Evolutionary conservation across 768 basidiomycete species (phyloP), one percentile per base, ranked within the genome.

Genomic region (Leccinum subgranulosum): DNA sequence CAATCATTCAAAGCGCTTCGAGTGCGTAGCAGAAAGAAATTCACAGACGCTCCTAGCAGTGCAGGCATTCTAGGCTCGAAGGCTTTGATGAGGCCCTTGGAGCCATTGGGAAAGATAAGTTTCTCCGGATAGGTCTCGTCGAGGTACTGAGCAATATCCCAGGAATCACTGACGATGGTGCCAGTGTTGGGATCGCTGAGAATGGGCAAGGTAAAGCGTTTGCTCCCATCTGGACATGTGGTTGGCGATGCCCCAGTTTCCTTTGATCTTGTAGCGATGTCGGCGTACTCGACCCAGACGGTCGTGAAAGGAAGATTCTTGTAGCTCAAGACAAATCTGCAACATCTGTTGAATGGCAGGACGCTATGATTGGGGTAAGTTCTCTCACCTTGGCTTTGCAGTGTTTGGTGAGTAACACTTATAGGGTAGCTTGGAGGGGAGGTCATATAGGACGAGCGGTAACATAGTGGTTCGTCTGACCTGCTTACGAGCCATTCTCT

Each of bases 321-420:
- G 58, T 71, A 69, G 29, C 68, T 52, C 57, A 73, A 61, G 12
- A 65, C 65, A 46, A 66, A 68, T 61, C 77, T 77, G 39, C n/a
- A 21, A n/a, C 4, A 1, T n/a, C 28, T 46, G 5, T 45, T 59
- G 8, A 45, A 14, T 23, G 3, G 11, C 3, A n/a, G 15, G 14
- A 14, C 3, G 21, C 46, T 28, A 21, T 15, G 29, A 3, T 7
- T 10, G 10, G 2, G 41, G 15, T 53, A 23, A n/a, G 14, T 6
- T 59, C 54, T 9, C 56, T 9, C 2, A 63, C 79, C 77, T 76
- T 19, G 75, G 62, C 55, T 70, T 80, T 58, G 67, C 74, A 7
- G 73, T 62, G 54, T 77, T 80, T 8, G 72, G 69, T 1, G 77
- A 69, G 70, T 71, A 77, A 3, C 19, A 55, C n/a, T 68, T 70